Conservation (phyloP, 257 asterid genomes). For the Gardenia jasminoides region DNA sequence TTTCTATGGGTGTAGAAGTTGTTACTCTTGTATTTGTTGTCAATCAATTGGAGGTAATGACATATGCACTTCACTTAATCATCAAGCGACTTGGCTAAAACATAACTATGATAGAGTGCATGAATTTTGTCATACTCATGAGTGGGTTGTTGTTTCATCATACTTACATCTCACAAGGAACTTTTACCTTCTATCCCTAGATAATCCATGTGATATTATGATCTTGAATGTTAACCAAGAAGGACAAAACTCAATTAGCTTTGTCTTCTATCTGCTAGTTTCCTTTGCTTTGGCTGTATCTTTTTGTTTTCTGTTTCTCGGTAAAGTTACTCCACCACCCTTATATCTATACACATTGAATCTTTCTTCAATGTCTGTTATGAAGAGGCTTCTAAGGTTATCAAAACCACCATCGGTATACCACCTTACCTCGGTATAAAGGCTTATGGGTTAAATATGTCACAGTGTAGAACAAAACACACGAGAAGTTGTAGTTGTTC, state of each 20-base stretch:
- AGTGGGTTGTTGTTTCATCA: background rate
- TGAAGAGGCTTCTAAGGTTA: too few species aligned
- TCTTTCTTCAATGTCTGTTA: background rate
- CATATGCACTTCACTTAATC: background rate
- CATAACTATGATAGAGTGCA: background rate
- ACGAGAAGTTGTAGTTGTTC: too few species aligned
- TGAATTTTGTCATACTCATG: background rate
- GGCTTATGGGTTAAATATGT: too few species aligned
- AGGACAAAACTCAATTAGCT: conserved; percentile 3
- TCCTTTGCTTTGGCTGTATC: too few species aligned
- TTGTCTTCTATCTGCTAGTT: too few species aligned
- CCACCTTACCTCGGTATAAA: too few species aligned
- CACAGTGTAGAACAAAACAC: too few species aligned
- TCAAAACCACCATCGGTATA: too few species aligned
- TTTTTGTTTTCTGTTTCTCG: too few species aligned
- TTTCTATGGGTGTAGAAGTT: background rate
- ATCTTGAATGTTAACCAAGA: background rate
- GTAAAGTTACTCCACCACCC: too few species aligned
- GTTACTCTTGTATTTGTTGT: background rate
- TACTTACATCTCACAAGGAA: background rate
- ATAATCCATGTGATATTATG: background rate
- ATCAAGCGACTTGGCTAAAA: background rate
- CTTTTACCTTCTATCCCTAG: background rate
- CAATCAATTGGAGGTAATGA: background rate
- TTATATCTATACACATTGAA: too few species aligned